These are phyloP conservation scores for Kodamaea suecica DNA, from an alignment of 1,139 yeast genomes.

Conservation along the genomic window DNA sequence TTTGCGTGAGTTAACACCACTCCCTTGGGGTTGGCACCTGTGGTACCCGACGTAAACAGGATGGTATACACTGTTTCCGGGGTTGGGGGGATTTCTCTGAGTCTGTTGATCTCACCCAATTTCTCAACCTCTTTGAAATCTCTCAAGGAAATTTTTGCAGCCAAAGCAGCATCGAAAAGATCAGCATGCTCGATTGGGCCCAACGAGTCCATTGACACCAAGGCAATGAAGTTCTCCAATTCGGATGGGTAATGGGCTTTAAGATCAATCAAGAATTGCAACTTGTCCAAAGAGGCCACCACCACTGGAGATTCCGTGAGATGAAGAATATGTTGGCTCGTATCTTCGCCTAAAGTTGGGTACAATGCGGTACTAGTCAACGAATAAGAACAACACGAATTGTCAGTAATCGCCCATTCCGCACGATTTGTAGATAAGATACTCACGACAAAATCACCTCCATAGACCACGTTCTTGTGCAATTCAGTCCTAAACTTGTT, in stretches of 20 bases:
- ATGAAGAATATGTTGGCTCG: constrained; percentile 56
- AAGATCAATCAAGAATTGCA: constrained; percentile 38
- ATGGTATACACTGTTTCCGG: constrained; percentile 25
- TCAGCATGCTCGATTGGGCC: constrained; percentile 14
- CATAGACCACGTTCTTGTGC: constrained; percentile 25
- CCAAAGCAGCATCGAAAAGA: constrained; percentile 22
- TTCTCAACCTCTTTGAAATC: constrained; percentile 33
- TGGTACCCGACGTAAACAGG: constrained; percentile 38
- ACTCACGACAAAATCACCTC: constrained; percentile 46
- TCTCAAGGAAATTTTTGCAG: constrained; percentile 23
- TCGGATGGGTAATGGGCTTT: constrained; percentile 25
- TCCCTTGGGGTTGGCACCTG: constrained; percentile 38
- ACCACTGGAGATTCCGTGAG: constrained; percentile 56
- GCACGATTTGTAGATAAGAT: constrained; percentile 53
- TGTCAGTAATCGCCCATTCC: constrained; percentile 62
- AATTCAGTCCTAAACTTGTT: constrained; percentile 36
- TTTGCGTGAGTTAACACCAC: constrained; percentile 33
- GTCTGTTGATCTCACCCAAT: constrained; percentile 22
- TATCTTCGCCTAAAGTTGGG: constrained; percentile 60
- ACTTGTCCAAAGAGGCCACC: constrained; percentile 47
- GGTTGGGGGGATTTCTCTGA: constrained; percentile 20
- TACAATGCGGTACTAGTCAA: constrained; percentile 60
- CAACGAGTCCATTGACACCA: constrained; percentile 54
- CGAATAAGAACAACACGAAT: constrained; percentile 52
- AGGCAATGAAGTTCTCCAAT: constrained; percentile 20